phyloP scores from a whole-genome alignment of 257 asterid genomes.

The Plantago major region DNA sequence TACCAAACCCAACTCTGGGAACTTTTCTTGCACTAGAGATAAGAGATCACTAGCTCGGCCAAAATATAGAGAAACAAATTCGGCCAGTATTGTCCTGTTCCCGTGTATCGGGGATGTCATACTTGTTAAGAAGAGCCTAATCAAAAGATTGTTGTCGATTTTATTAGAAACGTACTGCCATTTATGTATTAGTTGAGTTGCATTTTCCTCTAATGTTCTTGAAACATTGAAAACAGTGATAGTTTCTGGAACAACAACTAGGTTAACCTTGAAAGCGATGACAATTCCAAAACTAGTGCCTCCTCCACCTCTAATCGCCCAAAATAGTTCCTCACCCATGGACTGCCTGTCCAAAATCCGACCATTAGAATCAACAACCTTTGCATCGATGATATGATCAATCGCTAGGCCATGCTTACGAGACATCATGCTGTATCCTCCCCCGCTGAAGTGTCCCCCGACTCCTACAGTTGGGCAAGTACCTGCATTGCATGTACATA shows the following conservation, averaged over 20 bases:
- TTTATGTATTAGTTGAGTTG: neutral
- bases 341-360: too few species aligned
- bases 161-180: neutral
- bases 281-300: too few species aligned
- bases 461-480: too few species aligned
- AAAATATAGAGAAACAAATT: neutral
- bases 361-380: too few species aligned
- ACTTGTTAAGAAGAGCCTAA: neutral
- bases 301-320: too few species aligned
- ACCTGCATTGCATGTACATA: too few species aligned
- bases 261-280: too few species aligned
- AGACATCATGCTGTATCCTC: too few species aligned
- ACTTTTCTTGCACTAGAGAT: neutral
- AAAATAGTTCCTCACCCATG: too few species aligned
- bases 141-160: neutral
- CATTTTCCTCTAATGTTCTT: neutral
- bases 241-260: neutral
- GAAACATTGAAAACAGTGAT: neutral
- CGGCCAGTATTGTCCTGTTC: neutral
- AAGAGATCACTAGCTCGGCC: neutral
- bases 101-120: neutral
- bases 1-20: neutral
- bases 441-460: too few species aligned
- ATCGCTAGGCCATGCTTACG: too few species aligned
- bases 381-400: too few species aligned